Conservation (phyloP, 2,329 filamentous ascomycete species). For the Aureobasidium mangrovei region DNA sequence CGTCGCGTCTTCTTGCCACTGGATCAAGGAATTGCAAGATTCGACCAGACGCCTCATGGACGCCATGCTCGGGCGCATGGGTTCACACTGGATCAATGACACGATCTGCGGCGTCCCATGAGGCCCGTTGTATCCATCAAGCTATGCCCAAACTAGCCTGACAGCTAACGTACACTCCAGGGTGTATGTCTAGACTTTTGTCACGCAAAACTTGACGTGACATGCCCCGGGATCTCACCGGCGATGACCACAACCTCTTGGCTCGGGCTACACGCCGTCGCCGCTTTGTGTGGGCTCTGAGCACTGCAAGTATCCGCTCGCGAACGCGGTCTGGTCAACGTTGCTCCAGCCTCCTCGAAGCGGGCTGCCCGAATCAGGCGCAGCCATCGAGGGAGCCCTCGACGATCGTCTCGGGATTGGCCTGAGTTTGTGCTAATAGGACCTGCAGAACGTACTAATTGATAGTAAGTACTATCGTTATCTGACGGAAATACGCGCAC, state of each 20-base stretch:
- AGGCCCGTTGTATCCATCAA: background rate
- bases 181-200: background rate
- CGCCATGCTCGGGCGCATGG: constrained; percentile 3
- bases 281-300: background rate
- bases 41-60: background rate
- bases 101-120: constrained; percentile 3
- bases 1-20: background rate
- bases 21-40: too few species aligned
- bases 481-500: constrained; percentile 10
- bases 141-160: constrained; percentile 10
- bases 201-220: constrained; percentile 10
- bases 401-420: constrained; percentile 7
- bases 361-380: background rate
- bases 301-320: background rate
- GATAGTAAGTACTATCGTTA: background rate
- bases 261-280: background rate
- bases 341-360: constrained; percentile 9
- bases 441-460: constrained; percentile 11
- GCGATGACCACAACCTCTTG: background rate
- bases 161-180: constrained; percentile 8
- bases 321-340: background rate
- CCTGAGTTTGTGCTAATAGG: constrained; percentile 7
- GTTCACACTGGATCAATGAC: constrained; percentile 9
- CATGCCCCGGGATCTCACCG: constrained; percentile 8
- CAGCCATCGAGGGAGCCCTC: constrained; percentile 1